These are phyloP conservation scores for Zea luxurians DNA, from an alignment of 176 grass and related monocot species.

Conservation along the genomic window DNA sequence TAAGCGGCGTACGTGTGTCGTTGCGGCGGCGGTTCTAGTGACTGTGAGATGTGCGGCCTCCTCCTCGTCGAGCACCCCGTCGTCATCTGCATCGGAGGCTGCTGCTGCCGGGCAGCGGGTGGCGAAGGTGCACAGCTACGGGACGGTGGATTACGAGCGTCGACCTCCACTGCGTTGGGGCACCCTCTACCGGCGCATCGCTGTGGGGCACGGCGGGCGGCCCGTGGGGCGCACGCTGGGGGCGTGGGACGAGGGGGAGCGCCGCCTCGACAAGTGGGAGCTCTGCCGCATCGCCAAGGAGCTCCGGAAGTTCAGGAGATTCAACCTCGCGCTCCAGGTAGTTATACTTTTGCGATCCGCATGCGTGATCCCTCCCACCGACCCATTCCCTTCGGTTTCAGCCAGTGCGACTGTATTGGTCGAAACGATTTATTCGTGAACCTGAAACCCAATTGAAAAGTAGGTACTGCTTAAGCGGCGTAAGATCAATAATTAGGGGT, in stretches of 20 bases:
- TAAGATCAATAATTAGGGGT: background rate
- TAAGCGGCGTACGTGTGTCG: background rate
- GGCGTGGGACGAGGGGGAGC: conserved; percentile 76
- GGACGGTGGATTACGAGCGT: conserved; percentile 71
- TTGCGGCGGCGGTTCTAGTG: background rate
- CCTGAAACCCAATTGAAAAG: background rate
- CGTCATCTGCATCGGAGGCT: background rate
- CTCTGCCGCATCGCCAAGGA: conserved; percentile 73
- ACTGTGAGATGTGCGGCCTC: conserved; percentile 34
- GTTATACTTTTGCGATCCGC: background rate
- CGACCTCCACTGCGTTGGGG: conserved; percentile 55
- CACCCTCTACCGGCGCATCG: conserved; percentile 66
- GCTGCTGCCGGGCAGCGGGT: conserved; percentile 43
- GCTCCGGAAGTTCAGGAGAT: conserved; percentile 77
- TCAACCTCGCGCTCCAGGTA: conserved; percentile 76
- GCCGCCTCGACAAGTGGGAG: conserved; percentile 73
- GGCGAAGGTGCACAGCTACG: conserved; percentile 76
- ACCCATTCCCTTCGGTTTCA: conserved; percentile 9
- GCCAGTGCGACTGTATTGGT: background rate
- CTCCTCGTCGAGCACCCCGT: conserved; percentile 28
- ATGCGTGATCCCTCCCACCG: background rate
- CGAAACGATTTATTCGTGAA: background rate
- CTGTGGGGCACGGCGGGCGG: conserved; percentile 38
- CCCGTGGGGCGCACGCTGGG: conserved; percentile 40
- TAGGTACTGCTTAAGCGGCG: background rate